Base-by-base conservation (phyloP, 768 basidiomycete genomes). In the Paxillus rubicundulus region DNA sequence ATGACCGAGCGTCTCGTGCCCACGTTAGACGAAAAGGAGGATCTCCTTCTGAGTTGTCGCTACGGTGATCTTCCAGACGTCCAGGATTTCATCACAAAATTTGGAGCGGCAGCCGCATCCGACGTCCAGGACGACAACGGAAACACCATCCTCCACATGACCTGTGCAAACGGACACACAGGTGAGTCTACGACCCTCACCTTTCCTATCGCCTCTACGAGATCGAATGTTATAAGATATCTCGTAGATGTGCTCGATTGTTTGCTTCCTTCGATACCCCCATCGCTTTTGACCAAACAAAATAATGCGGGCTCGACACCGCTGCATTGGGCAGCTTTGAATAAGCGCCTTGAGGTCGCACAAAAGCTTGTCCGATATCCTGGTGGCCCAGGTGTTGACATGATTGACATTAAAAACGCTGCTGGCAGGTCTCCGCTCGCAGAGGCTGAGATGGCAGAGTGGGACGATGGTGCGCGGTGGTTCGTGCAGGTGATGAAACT, bases 311-410 rank as follows among this genome's bases (percentile, higher is more conserved):
- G 83, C 47, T 95, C 94, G 21, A 95, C 90, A 2, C 79, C 95
- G 7, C 71, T 97, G 6, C 95, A 98, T 63, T 97, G 94, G 94
- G 93, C 94, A 0, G 82, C 89, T 2, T 68, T 93, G 37, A 98
- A 97, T 67, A 74, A 79, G 2, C 94, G 95, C 59, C 79, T 96
- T 3, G 64, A 70, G 7, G 65, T 84, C 43, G 77, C 79, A 1
- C 77, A 85, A 65, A 75, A 73, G 33, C 80, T 92, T 28, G 80
- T 92, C 10, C 68, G 75, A 47, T 78, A 76, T 57, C 71, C 79
- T 0, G 61, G 58, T 18, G 86, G 86, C 0, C 84, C 85, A 1
- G 84, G 92, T 1, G 67, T 78, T 24, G 77, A 78, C 62, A 70
- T 86, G 57, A 92, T 92, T 61, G 92, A 87, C 66, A 78, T 84